Evolutionary conservation across 108 stramenopile species (phyloP).

Genomic region (Skeletonema tropicum): DNA sequence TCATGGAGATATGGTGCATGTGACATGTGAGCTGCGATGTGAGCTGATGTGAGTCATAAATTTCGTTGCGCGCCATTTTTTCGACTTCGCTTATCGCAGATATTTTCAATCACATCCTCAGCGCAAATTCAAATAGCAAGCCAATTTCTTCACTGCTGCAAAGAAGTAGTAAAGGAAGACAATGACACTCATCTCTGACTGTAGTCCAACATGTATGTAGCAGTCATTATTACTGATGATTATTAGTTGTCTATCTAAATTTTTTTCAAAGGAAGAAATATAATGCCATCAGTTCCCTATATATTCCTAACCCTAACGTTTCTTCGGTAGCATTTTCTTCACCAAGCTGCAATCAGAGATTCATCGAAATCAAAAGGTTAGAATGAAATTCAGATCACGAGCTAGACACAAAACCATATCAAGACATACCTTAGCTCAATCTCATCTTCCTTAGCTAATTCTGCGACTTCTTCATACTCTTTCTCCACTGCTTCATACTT

Average conservation of each 20-base stretch:
- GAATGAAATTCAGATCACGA: background rate
- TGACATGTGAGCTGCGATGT: too few relatives aligned
- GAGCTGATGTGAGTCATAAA: too few relatives aligned
- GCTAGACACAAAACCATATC: background rate
- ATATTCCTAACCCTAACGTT: too few relatives aligned
- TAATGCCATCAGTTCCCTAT: background rate
- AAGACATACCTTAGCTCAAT: constrained; percentile 22
- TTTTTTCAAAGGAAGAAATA: background rate
- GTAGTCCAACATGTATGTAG: background rate
- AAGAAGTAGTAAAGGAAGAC: too few relatives aligned
- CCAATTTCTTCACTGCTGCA: too few relatives aligned
- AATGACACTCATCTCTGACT: too few relatives aligned
- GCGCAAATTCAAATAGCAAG: too few relatives aligned
- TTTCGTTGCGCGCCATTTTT: too few relatives aligned
- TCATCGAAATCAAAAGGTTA: background rate
- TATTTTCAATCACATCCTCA: too few relatives aligned
- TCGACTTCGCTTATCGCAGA: too few relatives aligned
- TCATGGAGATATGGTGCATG: too few relatives aligned
- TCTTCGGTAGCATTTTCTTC: constrained; percentile 14
- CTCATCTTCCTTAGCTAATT: constrained; percentile 50
- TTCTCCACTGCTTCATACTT: constrained; percentile 48
- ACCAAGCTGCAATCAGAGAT: constrained; percentile 7
- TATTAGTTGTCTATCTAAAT: background rate
- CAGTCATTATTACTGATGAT: background rate
- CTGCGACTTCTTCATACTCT: constrained; percentile 50